Evolutionary conservation across 2,329 filamentous ascomycete genomes (phyloP).

Genomic region (Sclerotinia spermophila): DNA sequence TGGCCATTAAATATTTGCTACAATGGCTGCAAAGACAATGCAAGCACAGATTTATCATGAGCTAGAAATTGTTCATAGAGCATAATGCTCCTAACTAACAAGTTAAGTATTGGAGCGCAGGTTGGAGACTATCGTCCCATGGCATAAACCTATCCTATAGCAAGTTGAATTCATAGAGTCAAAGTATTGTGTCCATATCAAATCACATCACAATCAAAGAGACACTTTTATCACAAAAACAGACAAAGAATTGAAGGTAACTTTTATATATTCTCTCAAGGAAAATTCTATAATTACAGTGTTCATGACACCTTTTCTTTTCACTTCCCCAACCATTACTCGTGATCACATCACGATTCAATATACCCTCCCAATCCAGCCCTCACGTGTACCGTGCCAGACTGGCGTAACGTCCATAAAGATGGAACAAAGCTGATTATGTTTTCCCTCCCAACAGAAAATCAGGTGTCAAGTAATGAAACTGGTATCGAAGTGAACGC

Average conservation of each 20-base stretch:
- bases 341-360: neutral
- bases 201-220: neutral
- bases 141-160: too few relatives aligned
- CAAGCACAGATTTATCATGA: neutral
- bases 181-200: neutral
- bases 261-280: neutral
- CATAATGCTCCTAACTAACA: neutral
- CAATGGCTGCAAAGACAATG: neutral
- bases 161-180: neutral
- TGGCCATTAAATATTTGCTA: neutral
- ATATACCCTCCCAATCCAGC: neutral
- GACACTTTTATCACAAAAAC: neutral
- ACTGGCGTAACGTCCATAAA: conserved; percentile 30
- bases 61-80: neutral
- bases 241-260: neutral
- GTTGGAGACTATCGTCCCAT: neutral
- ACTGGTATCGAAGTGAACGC: conserved; percentile 28
- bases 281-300: conserved; percentile 5
- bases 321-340: neutral
- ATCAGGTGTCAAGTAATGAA: conserved; percentile 12
- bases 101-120: neutral
- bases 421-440: conserved; percentile 22
- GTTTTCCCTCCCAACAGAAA: neutral
- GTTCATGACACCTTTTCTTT: neutral
- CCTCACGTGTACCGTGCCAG: conserved; percentile 22